Evolutionary conservation across 192 early-diverging fungal genomes (phyloP), one percentile per base, ranked within the genome.

Genomic region (Podila epigama): DNA sequence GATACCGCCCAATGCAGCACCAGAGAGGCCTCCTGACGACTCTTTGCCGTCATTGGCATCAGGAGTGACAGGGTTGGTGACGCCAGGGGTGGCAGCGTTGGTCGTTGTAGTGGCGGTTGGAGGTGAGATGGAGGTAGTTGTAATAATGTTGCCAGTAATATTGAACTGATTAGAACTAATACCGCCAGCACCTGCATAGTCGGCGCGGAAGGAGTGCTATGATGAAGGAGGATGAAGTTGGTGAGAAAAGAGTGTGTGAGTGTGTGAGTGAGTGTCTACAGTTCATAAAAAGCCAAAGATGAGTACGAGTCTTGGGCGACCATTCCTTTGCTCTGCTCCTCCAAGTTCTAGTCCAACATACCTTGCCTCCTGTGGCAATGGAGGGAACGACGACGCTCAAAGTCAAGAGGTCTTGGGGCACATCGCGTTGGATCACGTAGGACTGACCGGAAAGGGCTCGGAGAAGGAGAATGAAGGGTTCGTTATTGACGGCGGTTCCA

Each of bases 341-440:
- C n/a, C n/a, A n/a, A n/a, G n/a, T n/a, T n/a, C n/a, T n/a, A n/a
- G n/a, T n/a, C n/a, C n/a, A n/a, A n/a, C n/a, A n/a, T n/a, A n/a
- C n/a, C n/a, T n/a, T n/a, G n/a, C 73, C 73, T 28, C 73, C 73
- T 1, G 73, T 77, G 15, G 66, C 73, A 2, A 18, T 7, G 13
- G 4, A 9, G 32, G 73, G 73, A 5, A 77, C 32, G 31, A 12
- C 50, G 35, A 64, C 66, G 3, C n/a, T 33, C 27, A 54, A 4
- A 6, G 28, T 31, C 11, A 58, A 32, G 0, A 42, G 42, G 0
- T 27, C 22, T 39, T 77, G 73, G 3, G 33, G 6, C 5, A 77
- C 48, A 2, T 5, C n/a, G 2, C 40, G 5, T 15, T 36, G 25
- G 22, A 77, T 40, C 15, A 58, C 40, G 32, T 77, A 68, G 3